Percentiles rank a stretch among this genome's conserved stretches.
Conservation (phyloP, 345 rosid species). For the sweet orange (Citrus sinensis) region DNA sequence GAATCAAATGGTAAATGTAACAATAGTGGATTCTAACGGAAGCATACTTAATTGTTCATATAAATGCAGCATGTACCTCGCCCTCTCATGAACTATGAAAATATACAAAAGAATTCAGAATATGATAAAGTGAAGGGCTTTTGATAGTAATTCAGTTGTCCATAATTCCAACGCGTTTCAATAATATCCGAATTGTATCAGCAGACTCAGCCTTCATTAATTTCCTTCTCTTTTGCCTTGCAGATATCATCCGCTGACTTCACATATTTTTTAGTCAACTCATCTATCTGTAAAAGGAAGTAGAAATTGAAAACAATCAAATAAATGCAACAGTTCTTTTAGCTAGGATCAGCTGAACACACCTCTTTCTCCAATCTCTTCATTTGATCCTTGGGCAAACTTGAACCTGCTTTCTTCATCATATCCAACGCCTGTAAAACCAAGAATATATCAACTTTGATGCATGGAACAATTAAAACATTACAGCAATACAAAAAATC, state of each 20-base stretch:
- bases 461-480: neutral
- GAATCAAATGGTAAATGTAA: neutral
- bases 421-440: constrained; percentile 74
- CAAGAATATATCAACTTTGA: neutral
- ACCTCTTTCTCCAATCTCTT: constrained; percentile 95
- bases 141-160: neutral
- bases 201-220: constrained; percentile 50
- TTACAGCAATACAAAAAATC: neutral
- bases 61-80: neutral
- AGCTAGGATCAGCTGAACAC: constrained; percentile 8
- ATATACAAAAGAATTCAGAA: neutral
- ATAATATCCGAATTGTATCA: neutral
- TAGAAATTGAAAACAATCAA: neutral
- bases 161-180: neutral
- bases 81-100: neutral
- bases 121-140: neutral
- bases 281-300: constrained; percentile 55
- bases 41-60: neutral
- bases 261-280: constrained; percentile 71
- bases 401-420: constrained; percentile 69
- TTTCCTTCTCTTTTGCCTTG: constrained; percentile 92
- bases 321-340: neutral
- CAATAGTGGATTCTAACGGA: neutral
- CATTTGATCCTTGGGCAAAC: constrained; percentile 77
- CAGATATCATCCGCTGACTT: constrained; percentile 88